Evolutionary conservation across 2,329 filamentous ascomycete genomes (phyloP).

Genomic region (Mycogone perniciosa): DNA sequence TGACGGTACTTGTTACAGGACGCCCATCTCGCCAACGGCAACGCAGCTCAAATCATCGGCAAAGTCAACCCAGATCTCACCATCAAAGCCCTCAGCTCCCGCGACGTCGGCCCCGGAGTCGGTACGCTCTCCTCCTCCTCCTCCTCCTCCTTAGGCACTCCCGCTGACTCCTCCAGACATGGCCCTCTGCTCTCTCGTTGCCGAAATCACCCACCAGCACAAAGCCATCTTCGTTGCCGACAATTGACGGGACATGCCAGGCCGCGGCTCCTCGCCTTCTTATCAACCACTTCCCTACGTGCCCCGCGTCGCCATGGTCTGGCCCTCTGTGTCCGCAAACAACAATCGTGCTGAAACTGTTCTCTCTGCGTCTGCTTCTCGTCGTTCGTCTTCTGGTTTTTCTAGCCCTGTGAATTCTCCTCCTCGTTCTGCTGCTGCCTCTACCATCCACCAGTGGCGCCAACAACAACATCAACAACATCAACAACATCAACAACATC

Average conservation of each 20-base stretch:
- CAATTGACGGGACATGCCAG: conserved; percentile 29
- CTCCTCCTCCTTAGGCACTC: not conserved
- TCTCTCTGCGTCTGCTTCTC: conserved; percentile 1
- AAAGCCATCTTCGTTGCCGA: conserved; percentile 71
- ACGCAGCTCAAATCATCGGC: conserved; percentile 70
- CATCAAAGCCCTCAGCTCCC: conserved; percentile 62
- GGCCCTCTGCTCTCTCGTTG: conserved; percentile 67
- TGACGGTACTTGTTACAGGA: conserved; percentile 43
- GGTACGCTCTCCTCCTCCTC: conserved; percentile 45
- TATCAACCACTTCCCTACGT: conserved; percentile 16
- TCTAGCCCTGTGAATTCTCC: too few relatives aligned
- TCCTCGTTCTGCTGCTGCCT: too few relatives aligned
- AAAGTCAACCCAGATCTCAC: conserved; percentile 70
- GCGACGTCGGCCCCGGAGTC: conserved; percentile 62
- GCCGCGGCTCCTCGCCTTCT: conserved; percentile 19
- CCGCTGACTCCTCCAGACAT: conserved; percentile 53
- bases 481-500: conserved; percentile 6
- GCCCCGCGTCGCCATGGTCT: conserved; percentile 35
- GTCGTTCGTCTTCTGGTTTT: conserved; percentile 2
- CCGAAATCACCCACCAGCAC: conserved; percentile 77
- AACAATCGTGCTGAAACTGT: conserved; percentile 3
- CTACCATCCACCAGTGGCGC: not conserved
- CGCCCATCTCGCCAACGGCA: conserved; percentile 60
- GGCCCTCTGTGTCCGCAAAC: conserved; percentile 22
- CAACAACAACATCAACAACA: not conserved